Evolutionary conservation across 257 asterid genomes (phyloP), one percentile per base, ranked within the genome.

Genomic region (Hygrophila difformis): DNA sequence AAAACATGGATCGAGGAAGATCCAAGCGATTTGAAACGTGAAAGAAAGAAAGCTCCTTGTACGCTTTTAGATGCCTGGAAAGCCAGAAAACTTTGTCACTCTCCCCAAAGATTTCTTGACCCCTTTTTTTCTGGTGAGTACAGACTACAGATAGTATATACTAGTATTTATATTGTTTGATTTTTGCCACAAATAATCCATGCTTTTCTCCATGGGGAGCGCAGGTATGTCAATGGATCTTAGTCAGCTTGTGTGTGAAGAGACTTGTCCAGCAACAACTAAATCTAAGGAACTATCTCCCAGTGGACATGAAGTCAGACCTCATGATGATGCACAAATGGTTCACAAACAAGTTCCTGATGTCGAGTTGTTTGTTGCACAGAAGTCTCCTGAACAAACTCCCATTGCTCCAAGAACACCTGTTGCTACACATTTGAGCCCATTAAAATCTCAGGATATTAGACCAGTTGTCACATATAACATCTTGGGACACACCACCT

Each of bases 391-490:
- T 5, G 72, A 72, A 51, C 77, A 62, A 59, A 57, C 60, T 44
- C 64, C 79, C 18, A 66, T 75, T 52, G 89, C 84, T 63, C 92
- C 93, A 35, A 71, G 65, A 55, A 74, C 94, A 43, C 89, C 93
- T 28, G 64, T 69, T 51, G 48, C 75, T 37, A n/a, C n/a, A n/a
- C 65, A 48, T 39, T 45, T 70, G 37, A 35, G 56, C 55, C 57
- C 64, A 3, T 55, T 53, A 21, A 69, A 74, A 62, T 34, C 68
- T 36, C 78, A 69, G 15, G 94, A 71, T 36, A 62, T 46, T 26
- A 60, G 29, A 36, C 75, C 56, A 49, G 50, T 61, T 18, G 58
- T 65, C 43, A 61, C 51, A 40, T 53, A 62, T 2, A 68, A 60
- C 56, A 57, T 50, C 37, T 23, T 57, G 51, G 70, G 57, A 53